Evolutionary conservation across 306 rosid species (phyloP), one percentile per base, ranked within the genome.

Genomic region (Dalbergia cochinchinensis): DNA sequence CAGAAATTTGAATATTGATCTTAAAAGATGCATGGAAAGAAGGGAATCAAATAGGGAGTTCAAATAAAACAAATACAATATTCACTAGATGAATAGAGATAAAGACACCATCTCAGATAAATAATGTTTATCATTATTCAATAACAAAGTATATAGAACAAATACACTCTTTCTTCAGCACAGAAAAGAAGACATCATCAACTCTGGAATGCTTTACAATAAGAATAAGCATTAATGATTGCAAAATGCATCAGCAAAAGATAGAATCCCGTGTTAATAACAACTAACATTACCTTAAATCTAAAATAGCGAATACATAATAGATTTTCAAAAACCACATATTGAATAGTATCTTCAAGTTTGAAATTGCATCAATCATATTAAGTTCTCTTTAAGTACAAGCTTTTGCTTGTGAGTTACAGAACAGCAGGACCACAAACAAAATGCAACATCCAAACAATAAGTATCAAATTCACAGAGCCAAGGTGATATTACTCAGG

Each of bases 1-100:
- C 13, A 73, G 14, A 77, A n/a, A 37, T 63, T 73, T 44, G n/a
- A 80, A 80, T 15, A 74, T 48, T 48, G 45, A 74, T 47, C 76
- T 11, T 31, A 53, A 37, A 55, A 65, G 53, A 80, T 31, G 44
- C 68, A 63, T 10, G 35, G 39, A 76, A 65, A 50, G 67, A 63
- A 44, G 42, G 45, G 19, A 65, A 65, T 69, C 78, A 67, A 33
- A 48, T 9, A 11, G 33, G 35, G 44, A 50, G 14, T 65, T 31
- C 67, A 77, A 26, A 10, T 63, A 63, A 3, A 41, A 83, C 66
- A 61, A 12, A 14, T 37, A 57, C 6, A 18, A 58, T 65, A 78
- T 12, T 41, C 63, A 45, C 59, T 34, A 44, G 74, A 82, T 65
- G 42, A 35, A 59, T 31, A 59, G 9, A 59, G 58, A 45, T 42